phyloP scores from a whole-genome alignment of 192 early-diverging fungal genomes.

The Lunasporangiospora selenospora region DNA sequence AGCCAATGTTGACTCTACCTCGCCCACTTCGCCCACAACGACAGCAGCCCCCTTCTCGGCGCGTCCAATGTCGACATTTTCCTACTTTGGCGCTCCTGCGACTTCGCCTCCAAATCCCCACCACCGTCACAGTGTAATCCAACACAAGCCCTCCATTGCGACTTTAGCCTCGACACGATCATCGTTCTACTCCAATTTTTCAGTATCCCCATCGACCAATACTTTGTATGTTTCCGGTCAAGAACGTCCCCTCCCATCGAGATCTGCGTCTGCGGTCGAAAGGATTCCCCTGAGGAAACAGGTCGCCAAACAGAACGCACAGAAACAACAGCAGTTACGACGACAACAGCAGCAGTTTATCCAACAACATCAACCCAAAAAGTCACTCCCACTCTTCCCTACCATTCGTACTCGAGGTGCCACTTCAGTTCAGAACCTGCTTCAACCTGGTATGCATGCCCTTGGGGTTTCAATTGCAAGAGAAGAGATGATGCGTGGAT shows the following conservation, averaged over 20 bases:
- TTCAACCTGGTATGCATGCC: slow-evolving; percentile 30
- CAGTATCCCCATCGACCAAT: background rate
- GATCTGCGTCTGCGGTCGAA: background rate
- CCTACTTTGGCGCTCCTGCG: background rate
- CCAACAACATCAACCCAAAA: slow-evolving; percentile 16
- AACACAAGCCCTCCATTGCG: background rate
- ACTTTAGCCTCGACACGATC: background rate
- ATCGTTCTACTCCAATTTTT: background rate
- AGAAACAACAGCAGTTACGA: slow-evolving; percentile 16
- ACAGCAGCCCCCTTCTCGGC: background rate
- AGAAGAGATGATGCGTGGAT: background rate
- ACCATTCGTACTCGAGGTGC: slow-evolving; percentile 29
- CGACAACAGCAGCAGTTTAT: slow-evolving; percentile 14
- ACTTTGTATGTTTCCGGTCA: background rate
- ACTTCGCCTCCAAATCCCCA: background rate
- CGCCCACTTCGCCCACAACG: background rate
- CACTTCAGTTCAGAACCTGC: slow-evolving; percentile 7
- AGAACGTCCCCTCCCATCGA: background rate
- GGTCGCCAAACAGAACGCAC: background rate
- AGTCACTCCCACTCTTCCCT: slow-evolving; percentile 25
- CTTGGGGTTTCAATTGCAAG: background rate
- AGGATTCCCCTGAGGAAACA: slow-evolving; percentile 5
- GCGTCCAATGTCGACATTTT: background rate
- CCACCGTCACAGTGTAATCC: background rate
- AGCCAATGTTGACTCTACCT: too few species aligned